Base-by-base conservation (phyloP, 371 early-diverging fungal species). In the Mucor plumbeus region DNA sequence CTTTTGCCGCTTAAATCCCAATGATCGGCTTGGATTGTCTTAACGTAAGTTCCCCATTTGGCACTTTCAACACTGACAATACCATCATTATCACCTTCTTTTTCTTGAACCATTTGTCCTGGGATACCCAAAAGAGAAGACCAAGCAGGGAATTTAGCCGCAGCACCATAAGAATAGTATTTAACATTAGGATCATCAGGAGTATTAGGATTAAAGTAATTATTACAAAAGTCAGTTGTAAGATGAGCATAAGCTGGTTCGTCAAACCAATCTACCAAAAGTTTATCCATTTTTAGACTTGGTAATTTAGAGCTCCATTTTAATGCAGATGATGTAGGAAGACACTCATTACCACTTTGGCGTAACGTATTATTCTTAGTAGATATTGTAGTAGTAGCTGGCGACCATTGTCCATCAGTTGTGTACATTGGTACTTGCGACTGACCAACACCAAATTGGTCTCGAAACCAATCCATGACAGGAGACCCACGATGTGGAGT, bases 391-490 rank as follows among this genome's bases (percentile, higher is more conserved):
- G 47, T 44, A 11, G 48, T 36, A n/a, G 53, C 40, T 9, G 50
- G 48, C 1, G 59, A 31, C 64, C 47, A 57, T 26, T 56, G 19
- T 26, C 50, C 50, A 36, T 44, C 39, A 3, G 33, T 36, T 15
- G 56, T n/a, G 50, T n/a, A 13, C 14, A 33, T 5, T 4, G 39
- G 39, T 13, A 31, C n/a, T 35, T 64, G 57, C 17, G 38, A 31
- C 11, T 47, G 35, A 36, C 85, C 84, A 0, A 93, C 78, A 10
- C 91, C 89, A 31, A 94, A 72, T 48, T 88, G 80, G 70, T 95
- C 94, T 19, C 92, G 86, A 67, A 90, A 91, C 92, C 93, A 95
- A 79, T 95, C 95, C 94, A 95, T 95, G 73, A 96, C 90, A 33
- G 92, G 88, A 47, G 88, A 88, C 3, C 97, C 97, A 33, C 94